Conservation (phyloP, 495 filamentous ascomycete genomes). For the Chlorociboria aeruginascens region DNA sequence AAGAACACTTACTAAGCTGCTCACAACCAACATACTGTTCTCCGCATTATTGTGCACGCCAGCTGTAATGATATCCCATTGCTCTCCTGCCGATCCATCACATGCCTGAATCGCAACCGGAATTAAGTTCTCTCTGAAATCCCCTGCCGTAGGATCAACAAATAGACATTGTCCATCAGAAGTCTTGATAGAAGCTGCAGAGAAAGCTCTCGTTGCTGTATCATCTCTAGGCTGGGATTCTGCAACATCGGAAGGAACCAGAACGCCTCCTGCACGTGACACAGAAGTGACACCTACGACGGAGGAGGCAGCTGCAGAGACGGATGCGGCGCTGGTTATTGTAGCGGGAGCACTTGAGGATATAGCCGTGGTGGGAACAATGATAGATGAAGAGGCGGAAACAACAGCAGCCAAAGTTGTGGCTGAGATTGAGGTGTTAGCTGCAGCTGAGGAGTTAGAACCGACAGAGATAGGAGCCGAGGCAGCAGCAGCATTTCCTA, state of each 20-base stretch:
- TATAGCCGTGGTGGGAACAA: not conserved
- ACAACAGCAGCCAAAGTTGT: not conserved
- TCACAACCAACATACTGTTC: conserved; percentile 8
- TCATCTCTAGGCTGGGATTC: conserved; percentile 33
- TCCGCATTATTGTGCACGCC: conserved; percentile 26
- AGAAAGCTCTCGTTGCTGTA: conserved; percentile 35
- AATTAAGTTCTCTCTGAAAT: conserved; percentile 44
- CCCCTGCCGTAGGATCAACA: conserved; percentile 39
- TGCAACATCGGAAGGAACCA: conserved; percentile 36
- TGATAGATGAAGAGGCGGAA: not conserved
- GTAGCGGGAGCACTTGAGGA: not conserved
- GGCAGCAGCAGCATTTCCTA: conserved; percentile 20
- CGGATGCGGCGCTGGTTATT: not conserved
- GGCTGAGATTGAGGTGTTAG: not conserved
- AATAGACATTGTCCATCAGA: conserved; percentile 36
- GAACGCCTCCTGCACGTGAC: conserved; percentile 33
- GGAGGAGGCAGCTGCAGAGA: not conserved
- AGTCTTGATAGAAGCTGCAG: conserved; percentile 31
- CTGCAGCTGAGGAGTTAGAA: conserved; percentile 1
- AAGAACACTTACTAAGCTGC: conserved; percentile 24
- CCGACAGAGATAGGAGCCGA: conserved; percentile 5
- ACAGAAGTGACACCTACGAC: conserved; percentile 15
- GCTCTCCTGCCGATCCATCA: conserved; percentile 34
- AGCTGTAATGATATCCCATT: conserved; percentile 40
- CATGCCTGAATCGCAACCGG: conserved; percentile 34